Conservation (phyloP, 2,329 filamentous ascomycete genomes). For the Pseudocercospora macadamiae region DNA sequence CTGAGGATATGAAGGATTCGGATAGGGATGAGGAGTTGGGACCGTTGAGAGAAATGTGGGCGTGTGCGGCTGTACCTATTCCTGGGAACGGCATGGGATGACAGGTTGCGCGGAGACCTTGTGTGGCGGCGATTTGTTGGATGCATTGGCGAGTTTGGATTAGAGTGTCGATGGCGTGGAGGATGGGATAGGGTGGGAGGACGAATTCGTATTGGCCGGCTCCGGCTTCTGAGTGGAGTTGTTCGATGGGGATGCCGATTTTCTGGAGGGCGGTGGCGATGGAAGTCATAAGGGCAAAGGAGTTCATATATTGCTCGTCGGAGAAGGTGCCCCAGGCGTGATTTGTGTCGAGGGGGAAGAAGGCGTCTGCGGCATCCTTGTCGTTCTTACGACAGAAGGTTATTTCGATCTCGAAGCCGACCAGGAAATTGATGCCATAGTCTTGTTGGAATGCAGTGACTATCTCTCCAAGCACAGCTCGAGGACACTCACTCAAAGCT, state of each 20-base stretch:
- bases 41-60: slow-evolving; percentile 68
- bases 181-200: slow-evolving; percentile 63
- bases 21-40: slow-evolving; percentile 46
- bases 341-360: slow-evolving; percentile 57
- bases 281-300: slow-evolving; percentile 64
- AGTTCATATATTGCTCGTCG: slow-evolving; percentile 61
- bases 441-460: slow-evolving; percentile 56
- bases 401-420: slow-evolving; percentile 84
- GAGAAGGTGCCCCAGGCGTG: slow-evolving; percentile 74
- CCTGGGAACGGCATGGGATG: slow-evolving; percentile 69
- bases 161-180: slow-evolving; percentile 72
- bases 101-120: slow-evolving; percentile 69
- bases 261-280: slow-evolving; percentile 64
- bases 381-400: slow-evolving; percentile 58
- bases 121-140: slow-evolving; percentile 62
- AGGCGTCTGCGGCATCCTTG: slow-evolving; percentile 23
- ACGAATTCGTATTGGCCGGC: slow-evolving; percentile 78
- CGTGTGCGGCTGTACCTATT: slow-evolving; percentile 69
- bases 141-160: slow-evolving; percentile 73
- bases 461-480: slow-evolving; percentile 48
- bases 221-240: slow-evolving; percentile 74
- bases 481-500: slow-evolving; percentile 63
- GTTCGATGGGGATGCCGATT: slow-evolving; percentile 68
- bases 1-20: slow-evolving; percentile 68
- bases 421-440: slow-evolving; percentile 60